Evolutionary conservation across 2,329 filamentous ascomycete genomes (phyloP).

Genomic region (Intubia oerlemansii): DNA sequence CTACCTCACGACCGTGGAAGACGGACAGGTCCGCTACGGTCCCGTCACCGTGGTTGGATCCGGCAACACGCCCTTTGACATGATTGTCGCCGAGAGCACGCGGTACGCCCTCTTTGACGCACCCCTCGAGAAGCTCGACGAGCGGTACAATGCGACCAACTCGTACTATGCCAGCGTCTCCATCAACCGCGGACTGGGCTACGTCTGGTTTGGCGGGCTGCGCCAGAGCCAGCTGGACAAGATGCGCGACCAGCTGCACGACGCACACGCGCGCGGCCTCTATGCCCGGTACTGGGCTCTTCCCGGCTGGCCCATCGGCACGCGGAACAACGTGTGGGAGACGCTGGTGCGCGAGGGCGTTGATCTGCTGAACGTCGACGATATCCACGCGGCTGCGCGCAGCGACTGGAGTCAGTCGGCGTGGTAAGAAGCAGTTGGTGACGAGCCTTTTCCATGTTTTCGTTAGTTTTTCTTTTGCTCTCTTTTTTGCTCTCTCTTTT

Average conservation of each 20-base stretch:
- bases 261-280: slow-evolving; percentile 33
- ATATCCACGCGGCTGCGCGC: slow-evolving; percentile 13
- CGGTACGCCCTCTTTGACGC: slow-evolving; percentile 48
- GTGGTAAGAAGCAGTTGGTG: too few species aligned
- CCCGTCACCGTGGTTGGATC: slow-evolving; percentile 50
- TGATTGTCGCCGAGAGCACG: slow-evolving; percentile 27
- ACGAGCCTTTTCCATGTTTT: too few species aligned
- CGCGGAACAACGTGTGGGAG: slow-evolving; percentile 35
- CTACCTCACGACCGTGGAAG: slow-evolving; percentile 33
- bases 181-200: slow-evolving; percentile 31
- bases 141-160: slow-evolving; percentile 27
- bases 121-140: slow-evolving; percentile 24
- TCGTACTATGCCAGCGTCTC: slow-evolving; percentile 45
- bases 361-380: slow-evolving; percentile 42
- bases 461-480: neutral
- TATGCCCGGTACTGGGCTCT: slow-evolving; percentile 40
- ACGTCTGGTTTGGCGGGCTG: slow-evolving; percentile 23
- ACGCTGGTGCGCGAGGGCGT: slow-evolving; percentile 33
- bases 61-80: slow-evolving; percentile 38
- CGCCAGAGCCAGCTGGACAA: slow-evolving; percentile 19
- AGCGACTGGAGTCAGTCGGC: slow-evolving; percentile 5
- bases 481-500: neutral
- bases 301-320: slow-evolving; percentile 35
- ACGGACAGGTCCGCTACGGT: slow-evolving; percentile 26
- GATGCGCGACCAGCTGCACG: slow-evolving; percentile 22